Evolutionary conservation across 805 yeast species (phyloP).

Genomic region (Suhomyces kilbournensis): DNA sequence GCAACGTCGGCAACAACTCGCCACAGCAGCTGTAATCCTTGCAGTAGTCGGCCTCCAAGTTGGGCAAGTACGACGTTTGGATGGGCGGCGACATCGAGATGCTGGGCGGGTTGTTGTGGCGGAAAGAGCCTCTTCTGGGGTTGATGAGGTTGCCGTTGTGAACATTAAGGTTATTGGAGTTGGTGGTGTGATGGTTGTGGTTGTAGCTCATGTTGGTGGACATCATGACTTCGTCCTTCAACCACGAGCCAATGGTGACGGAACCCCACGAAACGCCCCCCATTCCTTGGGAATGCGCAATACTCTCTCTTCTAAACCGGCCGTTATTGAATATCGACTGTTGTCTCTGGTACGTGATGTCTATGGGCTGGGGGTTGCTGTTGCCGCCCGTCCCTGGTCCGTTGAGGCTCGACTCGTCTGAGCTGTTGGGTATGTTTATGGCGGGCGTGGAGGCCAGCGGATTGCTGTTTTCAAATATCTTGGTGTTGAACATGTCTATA

Average conservation of each 20-base stretch:
- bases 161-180: slow-evolving; percentile 9
- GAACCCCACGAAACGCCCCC: slow-evolving; percentile 99
- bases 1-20: slow-evolving; percentile 83
- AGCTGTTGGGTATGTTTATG: slow-evolving; percentile 22
- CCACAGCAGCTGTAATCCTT: slow-evolving; percentile 97
- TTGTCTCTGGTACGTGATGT: slow-evolving; percentile 41
- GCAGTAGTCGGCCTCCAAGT: slow-evolving; percentile 92
- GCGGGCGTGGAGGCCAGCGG: slow-evolving; percentile 24
- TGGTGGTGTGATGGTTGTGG: slow-evolving; percentile 13
- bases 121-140: slow-evolving; percentile 39
- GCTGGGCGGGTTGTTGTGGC: slow-evolving; percentile 18
- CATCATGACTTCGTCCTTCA: slow-evolving; percentile 86
- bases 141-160: slow-evolving; percentile 26
- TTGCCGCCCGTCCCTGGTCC: slow-evolving; percentile 5
- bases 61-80: slow-evolving; percentile 78
- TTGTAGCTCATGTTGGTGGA: slow-evolving; percentile 14
- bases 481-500: slow-evolving; percentile 38
- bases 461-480: slow-evolving; percentile 36
- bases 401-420: slow-evolving; percentile 3
- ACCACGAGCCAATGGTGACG: slow-evolving; percentile 91
- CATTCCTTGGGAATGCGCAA: slow-evolving; percentile 96
- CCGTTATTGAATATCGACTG: slow-evolving; percentile 38
- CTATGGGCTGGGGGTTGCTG: slow-evolving; percentile 41
- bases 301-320: slow-evolving; percentile 75
- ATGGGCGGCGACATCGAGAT: slow-evolving; percentile 62